Evolutionary conservation across 257 asterid species (phyloP), one percentile per base, ranked within the genome.

Genomic region (Lycium ferocissimum): DNA sequence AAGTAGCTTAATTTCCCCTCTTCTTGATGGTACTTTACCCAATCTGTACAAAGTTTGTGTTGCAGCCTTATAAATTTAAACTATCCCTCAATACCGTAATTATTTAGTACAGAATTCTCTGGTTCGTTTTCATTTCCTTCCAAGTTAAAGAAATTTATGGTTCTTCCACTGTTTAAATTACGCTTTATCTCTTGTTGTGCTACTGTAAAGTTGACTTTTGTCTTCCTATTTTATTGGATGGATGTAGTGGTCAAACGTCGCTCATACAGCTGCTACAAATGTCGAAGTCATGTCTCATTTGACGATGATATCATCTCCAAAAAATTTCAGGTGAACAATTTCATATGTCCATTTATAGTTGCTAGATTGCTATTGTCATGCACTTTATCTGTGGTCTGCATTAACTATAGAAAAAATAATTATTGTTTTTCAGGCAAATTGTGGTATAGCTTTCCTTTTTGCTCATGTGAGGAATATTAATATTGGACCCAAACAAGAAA

Each of bases 211-310:
- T 58, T 45, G 15, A 84, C 76, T 83, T 59, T 72, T 83, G 83
- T 70, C 82, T 63, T 63, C 83, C 49, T 62, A 57, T 53, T 53
- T 80, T 33, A 81, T 80, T 80, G 43, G 85, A 93, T 94, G 98
- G 94, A 84, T 85, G 97, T 93, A 70, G 13, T 89, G 69, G 92
- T 90, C 65, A 95, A 95, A 7, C 95, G 93, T 86, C 94, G 95
- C 75, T 76, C 92, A 71, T 93, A 95, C 89, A 71, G 95, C 94
- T 95, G 98, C 95, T 89, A 80, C 87, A 93, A 89, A 86, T 94
- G 98, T 93, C 82, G 93, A 82, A 94, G 91, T 83, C 96, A 94
- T 79, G 97, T 95, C 37, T 91, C 95, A 57, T 92, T 91, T 84
- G 97, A 89, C 47, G 89, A 88, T 65, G 88, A 89, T 61, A 86